Evolutionary conservation across 2,329 filamentous ascomycete species (phyloP).

Genomic region (Aspergillus puulaauensis): DNA sequence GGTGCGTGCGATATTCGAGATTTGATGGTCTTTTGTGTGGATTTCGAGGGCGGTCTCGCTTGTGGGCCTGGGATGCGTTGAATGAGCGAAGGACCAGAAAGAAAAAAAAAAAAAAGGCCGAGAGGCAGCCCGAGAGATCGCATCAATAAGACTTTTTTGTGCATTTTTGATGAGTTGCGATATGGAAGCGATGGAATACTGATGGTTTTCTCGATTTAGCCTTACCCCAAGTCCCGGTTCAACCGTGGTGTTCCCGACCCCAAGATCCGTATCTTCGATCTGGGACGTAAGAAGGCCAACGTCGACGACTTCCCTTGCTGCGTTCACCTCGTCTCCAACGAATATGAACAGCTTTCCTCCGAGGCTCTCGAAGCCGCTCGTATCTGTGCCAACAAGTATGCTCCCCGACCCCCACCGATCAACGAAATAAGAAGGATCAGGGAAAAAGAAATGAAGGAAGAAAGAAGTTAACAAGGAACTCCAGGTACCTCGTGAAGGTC

Average conservation of each 20-base stretch:
- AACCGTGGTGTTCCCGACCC: conserved; percentile 94
- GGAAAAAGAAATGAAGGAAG: background rate
- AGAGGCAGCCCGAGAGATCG: background rate
- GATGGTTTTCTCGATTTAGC: conserved; percentile 51
- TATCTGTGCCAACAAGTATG: conserved; percentile 99
- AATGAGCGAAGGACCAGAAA: conserved; percentile 8
- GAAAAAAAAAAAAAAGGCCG: background rate
- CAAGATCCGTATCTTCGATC: conserved; percentile 95
- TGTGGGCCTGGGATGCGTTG: conserved; percentile 23
- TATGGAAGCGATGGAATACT: conserved; percentile 14
- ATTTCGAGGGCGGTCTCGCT: conserved; percentile 22
- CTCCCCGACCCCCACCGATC: conserved; percentile 23
- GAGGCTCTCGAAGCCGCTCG: conserved; percentile 99
- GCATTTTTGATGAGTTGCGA: background rate
- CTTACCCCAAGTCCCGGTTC: conserved; percentile 99
- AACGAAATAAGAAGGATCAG: background rate
- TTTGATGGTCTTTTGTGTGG: conserved; percentile 25
- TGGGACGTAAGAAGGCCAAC: conserved; percentile 96
- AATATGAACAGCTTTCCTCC: conserved; percentile 99
- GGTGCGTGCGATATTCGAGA: conserved; percentile 58
- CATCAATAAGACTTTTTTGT: background rate
- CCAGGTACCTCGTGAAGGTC: conserved; percentile 66
- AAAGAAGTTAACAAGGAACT: background rate
- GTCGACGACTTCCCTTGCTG: conserved; percentile 99
- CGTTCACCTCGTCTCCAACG: conserved; percentile 99